A percentile compares a stretch with the other conserved stretches of the same genome.
Conservation (phyloP, 768 basidiomycete genomes). For the Auricularia cornea region DNA sequence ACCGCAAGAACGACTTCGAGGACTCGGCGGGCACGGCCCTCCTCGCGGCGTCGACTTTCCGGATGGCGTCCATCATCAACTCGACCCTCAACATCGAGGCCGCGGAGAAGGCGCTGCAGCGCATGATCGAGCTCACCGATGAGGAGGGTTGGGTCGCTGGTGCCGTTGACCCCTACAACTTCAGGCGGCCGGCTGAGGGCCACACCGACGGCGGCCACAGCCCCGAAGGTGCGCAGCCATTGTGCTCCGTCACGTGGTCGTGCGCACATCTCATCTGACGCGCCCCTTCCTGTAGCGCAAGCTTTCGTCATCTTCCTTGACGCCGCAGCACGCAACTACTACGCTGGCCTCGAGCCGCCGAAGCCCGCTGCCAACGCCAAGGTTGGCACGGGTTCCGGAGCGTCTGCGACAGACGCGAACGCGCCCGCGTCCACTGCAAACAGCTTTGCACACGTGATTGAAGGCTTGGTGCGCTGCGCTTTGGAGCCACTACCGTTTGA, state of each 20-base stretch:
- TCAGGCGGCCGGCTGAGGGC: neutral
- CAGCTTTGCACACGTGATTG: neutral
- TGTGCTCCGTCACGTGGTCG: neutral
- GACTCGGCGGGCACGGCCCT: constrained; percentile 5
- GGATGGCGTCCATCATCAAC: neutral
- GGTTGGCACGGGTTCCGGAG: too few species aligned
- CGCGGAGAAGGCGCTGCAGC: constrained; percentile 1
- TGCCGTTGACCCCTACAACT: constrained; percentile 1
- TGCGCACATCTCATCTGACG: neutral
- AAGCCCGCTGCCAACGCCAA: too few species aligned
- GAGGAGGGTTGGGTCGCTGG: constrained; percentile 1
- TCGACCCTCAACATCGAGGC: neutral
- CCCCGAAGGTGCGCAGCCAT: neutral
- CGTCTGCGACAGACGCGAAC: too few species aligned
- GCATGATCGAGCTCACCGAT: neutral
- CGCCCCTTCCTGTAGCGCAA: neutral
- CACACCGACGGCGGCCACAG: constrained; percentile 1
- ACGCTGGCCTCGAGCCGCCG: neutral
- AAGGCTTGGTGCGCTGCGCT: neutral
- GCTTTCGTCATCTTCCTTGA: neutral
- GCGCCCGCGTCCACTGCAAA: neutral
- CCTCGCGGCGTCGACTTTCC: constrained; percentile 3
- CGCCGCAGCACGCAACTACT: neutral
- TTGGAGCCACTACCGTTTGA: neutral
- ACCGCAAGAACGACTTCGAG: neutral